These are phyloP conservation scores for Rutstroemia sp. DNA, from an alignment of 2,329 filamentous ascomycete genomes.

Conservation along the genomic window DNA sequence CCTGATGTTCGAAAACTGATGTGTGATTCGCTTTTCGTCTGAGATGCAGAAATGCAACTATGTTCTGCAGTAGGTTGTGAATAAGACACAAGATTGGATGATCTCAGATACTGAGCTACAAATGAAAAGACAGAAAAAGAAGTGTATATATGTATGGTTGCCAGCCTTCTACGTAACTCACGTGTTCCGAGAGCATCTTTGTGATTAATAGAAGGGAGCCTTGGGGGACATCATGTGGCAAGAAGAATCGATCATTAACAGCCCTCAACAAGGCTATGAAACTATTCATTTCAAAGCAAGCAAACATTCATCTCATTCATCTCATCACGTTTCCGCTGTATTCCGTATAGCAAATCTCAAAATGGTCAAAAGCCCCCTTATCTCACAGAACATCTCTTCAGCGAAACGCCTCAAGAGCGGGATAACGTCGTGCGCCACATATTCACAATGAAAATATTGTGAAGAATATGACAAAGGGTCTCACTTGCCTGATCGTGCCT, in stretches of 20 bases:
- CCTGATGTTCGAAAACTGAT: too few relatives aligned
- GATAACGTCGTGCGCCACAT: neutral
- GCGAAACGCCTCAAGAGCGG: neutral
- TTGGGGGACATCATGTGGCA: neutral
- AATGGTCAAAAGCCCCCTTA: neutral
- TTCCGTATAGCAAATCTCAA: neutral
- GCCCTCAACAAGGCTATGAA: neutral
- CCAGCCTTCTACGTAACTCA: neutral
- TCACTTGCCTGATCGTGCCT: neutral
- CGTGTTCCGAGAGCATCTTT: neutral
- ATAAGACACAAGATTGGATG: neutral
- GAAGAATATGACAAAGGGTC: neutral
- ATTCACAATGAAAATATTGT: too few relatives aligned
- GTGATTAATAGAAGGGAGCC: neutral
- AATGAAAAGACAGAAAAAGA: neutral
- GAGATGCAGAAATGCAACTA: neutral
- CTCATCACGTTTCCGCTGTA: neutral
- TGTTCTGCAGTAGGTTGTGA: neutral
- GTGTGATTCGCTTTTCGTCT: too few relatives aligned
- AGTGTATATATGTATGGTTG: conserved; percentile 2
- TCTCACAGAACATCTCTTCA: neutral
- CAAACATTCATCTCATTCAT: neutral
- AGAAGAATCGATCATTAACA: neutral
- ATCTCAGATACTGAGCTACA: neutral
- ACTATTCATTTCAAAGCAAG: neutral